phyloP scores from a whole-genome alignment of 192 early-diverging fungal genomes.

The Powellomyces hirtus region DNA sequence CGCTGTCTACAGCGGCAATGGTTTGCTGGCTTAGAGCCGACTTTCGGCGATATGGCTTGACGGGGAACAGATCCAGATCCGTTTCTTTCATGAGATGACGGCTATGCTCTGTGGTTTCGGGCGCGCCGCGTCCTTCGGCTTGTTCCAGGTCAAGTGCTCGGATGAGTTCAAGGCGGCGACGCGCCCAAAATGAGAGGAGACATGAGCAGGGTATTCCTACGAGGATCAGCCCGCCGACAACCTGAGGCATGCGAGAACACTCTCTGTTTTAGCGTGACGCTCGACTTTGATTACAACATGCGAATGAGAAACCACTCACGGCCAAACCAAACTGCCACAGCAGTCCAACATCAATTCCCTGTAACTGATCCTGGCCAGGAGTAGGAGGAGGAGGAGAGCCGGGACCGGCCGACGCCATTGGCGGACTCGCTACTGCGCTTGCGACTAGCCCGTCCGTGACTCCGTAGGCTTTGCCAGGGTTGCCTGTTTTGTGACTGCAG shows the following conservation, averaged over 20 bases:
- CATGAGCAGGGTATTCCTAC: conserved; percentile 28
- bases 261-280: background rate
- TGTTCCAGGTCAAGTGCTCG: background rate
- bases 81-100: background rate
- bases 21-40: too few relatives aligned
- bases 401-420: too few relatives aligned
- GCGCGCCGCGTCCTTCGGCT: background rate
- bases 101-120: background rate
- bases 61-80: background rate
- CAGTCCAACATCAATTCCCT: background rate
- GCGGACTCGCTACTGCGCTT: background rate
- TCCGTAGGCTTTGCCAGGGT: background rate
- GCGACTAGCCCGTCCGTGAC: background rate
- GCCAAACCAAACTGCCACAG: conserved; percentile 33
- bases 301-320: conserved; percentile 3
- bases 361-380: too few relatives aligned
- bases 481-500: background rate
- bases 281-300: background rate
- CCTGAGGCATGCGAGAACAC: background rate
- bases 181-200: conserved; percentile 26
- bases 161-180: conserved; percentile 1
- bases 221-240: conserved; percentile 22
- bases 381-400: too few relatives aligned
- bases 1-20: too few relatives aligned
- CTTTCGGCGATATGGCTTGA: background rate